phyloP scores from a whole-genome alignment of 2,329 filamentous ascomycete species.

The Trichoderma simmonsii region DNA sequence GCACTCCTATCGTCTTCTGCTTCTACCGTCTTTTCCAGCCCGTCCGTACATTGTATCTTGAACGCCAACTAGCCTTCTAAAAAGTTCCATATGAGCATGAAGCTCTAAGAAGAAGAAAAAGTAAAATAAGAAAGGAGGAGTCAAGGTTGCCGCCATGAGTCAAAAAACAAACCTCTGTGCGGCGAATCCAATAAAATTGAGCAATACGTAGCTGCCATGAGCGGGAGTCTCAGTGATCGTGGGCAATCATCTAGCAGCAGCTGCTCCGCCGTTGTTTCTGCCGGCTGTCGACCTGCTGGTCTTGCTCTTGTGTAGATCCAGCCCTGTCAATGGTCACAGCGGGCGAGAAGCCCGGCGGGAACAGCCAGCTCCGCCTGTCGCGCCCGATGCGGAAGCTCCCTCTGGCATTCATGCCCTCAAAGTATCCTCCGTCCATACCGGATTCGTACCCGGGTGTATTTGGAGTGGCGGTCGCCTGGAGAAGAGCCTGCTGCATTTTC shows the following conservation, averaged over 20 bases:
- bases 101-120: not conserved
- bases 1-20: not conserved
- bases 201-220: not conserved
- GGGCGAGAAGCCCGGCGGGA: constrained; percentile 53
- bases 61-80: constrained; percentile 12
- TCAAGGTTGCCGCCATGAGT: not conserved
- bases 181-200: not conserved
- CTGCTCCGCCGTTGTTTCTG: constrained; percentile 30
- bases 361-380: constrained; percentile 58
- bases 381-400: constrained; percentile 56
- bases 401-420: constrained; percentile 47
- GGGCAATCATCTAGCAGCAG: constrained; percentile 25
- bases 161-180: not conserved
- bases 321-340: constrained; percentile 48
- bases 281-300: constrained; percentile 23
- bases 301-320: constrained; percentile 31
- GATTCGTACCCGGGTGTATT: constrained; percentile 47
- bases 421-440: constrained; percentile 49
- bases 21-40: not conserved
- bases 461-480: constrained; percentile 52
- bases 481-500: constrained; percentile 58
- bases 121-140: too few relatives aligned
- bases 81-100: not conserved
- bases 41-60: constrained; percentile 4
- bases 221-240: not conserved